Base-by-base conservation (phyloP, 139 green algal genomes). In the Desmodesmus armatus region DNA sequence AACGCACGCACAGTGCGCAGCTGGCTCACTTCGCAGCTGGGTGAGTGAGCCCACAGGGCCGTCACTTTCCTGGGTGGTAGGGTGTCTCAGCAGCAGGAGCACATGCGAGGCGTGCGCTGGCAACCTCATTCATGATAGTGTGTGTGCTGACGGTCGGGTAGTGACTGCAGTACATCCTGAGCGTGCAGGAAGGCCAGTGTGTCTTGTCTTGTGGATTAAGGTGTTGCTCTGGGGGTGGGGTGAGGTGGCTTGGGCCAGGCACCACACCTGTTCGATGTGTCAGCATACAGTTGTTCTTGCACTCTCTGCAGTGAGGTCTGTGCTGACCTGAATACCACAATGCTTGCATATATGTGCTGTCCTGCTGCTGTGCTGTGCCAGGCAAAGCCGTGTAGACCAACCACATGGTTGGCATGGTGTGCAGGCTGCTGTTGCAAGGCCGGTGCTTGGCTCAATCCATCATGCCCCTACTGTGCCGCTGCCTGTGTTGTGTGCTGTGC, bases 1-100 rank as follows among this genome's bases (percentile, higher is more conserved):
- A 99, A 99, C 83, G 98, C 98, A 4, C 93, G 97, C 82, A 99
- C 97, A 29, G 96, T 98, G 82, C 89, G 95, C 75, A 91, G 92
- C 5, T 99, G 96, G 96, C 91, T 99, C 62, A 95, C 85, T 1
- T 80, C 89, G 31, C 85, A 94, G 47, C 92, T 99, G 23, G 96
- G 91, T 93, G 83, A 83, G 91, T 78, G 0, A 35, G 15, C 11
- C 19, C 21, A 62, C 51, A 19, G 51, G 51, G 51, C 21, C 17
- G 51, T 17, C 51, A 27, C 21, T 62, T 62, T 2, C 51, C 51
- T 17, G 17, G 21, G 0, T 19, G 21, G 51, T 19, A 62, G 51
- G 51, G 17, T 62, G 51, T 19, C 21, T 62, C 17, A 27, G 51
- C 51, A 27, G 51, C 51, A 62, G 17, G 0, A n/a, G n/a, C n/a